These are phyloP conservation scores for Clarireedia paspali DNA, from an alignment of 2,329 filamentous ascomycete genomes.

Conservation along the genomic window DNA sequence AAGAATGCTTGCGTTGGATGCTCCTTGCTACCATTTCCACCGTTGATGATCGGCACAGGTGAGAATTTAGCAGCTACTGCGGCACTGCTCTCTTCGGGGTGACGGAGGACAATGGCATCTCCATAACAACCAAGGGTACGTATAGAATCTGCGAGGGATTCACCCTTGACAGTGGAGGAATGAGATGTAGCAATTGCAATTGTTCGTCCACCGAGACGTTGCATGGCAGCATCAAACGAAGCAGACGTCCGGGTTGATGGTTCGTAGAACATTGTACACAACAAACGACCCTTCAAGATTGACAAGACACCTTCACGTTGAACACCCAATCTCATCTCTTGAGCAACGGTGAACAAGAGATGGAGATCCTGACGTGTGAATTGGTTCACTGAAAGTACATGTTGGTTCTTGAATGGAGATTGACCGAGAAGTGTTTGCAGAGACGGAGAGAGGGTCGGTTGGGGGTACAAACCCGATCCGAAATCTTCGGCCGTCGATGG, in stretches of 20 bases:
- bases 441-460: conserved; percentile 48
- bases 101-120: conserved; percentile 91
- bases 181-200: conserved; percentile 74
- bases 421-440: conserved; percentile 67
- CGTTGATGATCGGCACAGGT: conserved; percentile 90
- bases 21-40: conserved; percentile 90
- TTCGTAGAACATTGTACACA: conserved; percentile 95
- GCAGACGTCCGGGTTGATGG: conserved; percentile 91
- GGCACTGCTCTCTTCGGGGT: conserved; percentile 75
- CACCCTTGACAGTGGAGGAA: conserved; percentile 90
- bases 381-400: conserved; percentile 87
- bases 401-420: conserved; percentile 81
- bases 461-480: conserved; percentile 38
- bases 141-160: conserved; percentile 87
- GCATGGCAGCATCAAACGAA: conserved; percentile 98
- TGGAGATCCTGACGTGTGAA: conserved; percentile 85
- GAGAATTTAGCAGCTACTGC: conserved; percentile 81
- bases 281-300: conserved; percentile 74
- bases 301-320: conserved; percentile 86
- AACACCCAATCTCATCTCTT: conserved; percentile 94
- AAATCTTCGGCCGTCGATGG: conserved; percentile 38
- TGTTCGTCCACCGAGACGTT: conserved; percentile 85
- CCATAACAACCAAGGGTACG: conserved; percentile 90
- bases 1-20: conserved; percentile 97
- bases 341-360: conserved; percentile 88